Percentiles rank a stretch among this genome's conserved stretches.
Evolutionary conservation across 2,329 filamentous ascomycete species (phyloP).

Genomic region (Fragosphaeria purpurea): DNA sequence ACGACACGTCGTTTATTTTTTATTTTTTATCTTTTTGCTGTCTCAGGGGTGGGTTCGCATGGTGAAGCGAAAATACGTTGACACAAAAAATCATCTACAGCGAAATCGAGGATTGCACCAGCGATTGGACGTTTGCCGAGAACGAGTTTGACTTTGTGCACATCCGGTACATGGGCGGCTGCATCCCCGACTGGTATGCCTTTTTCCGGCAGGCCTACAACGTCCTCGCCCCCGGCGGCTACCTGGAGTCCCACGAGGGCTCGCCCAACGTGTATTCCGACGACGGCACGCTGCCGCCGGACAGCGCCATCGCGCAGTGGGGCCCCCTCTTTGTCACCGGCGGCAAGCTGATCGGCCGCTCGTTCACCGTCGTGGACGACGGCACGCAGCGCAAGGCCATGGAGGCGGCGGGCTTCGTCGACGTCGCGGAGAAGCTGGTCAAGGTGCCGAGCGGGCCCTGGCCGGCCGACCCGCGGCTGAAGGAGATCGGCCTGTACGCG

Average conservation of each 20-base stretch:
- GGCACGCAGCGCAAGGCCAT: slow-evolving; percentile 6
- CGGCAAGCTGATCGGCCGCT: slow-evolving; percentile 23
- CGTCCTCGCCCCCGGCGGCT: slow-evolving; percentile 42
- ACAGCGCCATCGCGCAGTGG: slow-evolving; percentile 16
- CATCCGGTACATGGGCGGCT: slow-evolving; percentile 41
- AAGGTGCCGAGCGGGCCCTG: slow-evolving; percentile 28
- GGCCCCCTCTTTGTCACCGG: slow-evolving; percentile 27
- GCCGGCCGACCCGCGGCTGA: slow-evolving; percentile 23
- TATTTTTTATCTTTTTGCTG: not conserved
- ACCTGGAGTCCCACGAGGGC: slow-evolving; percentile 17
- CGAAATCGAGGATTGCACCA: slow-evolving; percentile 52
- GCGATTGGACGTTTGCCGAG: slow-evolving; percentile 34
- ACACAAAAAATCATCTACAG: slow-evolving; percentile 6
- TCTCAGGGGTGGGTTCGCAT: no score
- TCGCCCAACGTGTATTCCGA: slow-evolving; percentile 15
- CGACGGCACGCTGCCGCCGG: slow-evolving; percentile 16
- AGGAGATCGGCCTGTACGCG: slow-evolving; percentile 17
- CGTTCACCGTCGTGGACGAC: slow-evolving; percentile 8
- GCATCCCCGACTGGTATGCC: slow-evolving; percentile 40
- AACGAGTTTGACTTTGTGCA: slow-evolving; percentile 48
- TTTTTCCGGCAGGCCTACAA: slow-evolving; percentile 37
- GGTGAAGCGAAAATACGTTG: no score
- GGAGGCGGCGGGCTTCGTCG: slow-evolving; percentile 8
- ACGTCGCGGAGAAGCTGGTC: slow-evolving; percentile 30
- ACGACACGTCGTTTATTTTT: not conserved